Base-by-base conservation (phyloP, 1,284 basidiomycete genomes). In the Apiotrichum veenhuisii region DNA sequence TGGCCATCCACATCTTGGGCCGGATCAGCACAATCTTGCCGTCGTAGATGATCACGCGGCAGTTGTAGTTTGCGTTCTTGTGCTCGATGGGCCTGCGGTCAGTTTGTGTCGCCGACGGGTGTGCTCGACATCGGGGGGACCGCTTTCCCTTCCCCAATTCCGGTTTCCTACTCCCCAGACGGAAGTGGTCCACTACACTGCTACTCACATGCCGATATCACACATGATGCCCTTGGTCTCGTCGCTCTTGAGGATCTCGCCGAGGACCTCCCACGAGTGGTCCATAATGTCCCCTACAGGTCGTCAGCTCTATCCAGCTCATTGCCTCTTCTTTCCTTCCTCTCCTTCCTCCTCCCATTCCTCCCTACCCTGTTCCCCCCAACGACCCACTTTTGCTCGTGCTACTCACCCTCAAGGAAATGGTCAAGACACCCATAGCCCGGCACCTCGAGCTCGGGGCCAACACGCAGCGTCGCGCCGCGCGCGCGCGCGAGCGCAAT, bases 1-100 rank as follows among this genome's bases (percentile, higher is more conserved):
- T 98, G 3, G 95, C 95, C 58, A 98, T 82, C 95, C 95, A 98
- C 92, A 98, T 94, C 79, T 98, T 98, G 0, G 95, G 96, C 14
- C 96, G 85, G 65, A 98, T 97, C 65, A 96, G 83, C 1, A 97
- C 76, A 63, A 98, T 92, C 77, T 91, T 84, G 47, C 85, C 82
- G 75, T 95, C 82, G 70, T 92, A 82, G 40, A 95, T 84, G 68
- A 98, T 87, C 36, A 98, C 81, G 20, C 96, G 86, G 74, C 93
- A 97, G 73, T 98, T 98, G 80, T 98, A 98, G 60, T 89, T 92
- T 50, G 92, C 91, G 68, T 95, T 96, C 81, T 97, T 96, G 81
- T 98, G 96, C 5, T 87, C 83, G 49, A 98, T 83, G 0, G 96
- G 95, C 92, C 92, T 95, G 59, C 1, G 17, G 49, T 58, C 43